phyloP scores from a whole-genome alignment of 371 early-diverging fungal genomes.

The Mortierella sp. region DNA sequence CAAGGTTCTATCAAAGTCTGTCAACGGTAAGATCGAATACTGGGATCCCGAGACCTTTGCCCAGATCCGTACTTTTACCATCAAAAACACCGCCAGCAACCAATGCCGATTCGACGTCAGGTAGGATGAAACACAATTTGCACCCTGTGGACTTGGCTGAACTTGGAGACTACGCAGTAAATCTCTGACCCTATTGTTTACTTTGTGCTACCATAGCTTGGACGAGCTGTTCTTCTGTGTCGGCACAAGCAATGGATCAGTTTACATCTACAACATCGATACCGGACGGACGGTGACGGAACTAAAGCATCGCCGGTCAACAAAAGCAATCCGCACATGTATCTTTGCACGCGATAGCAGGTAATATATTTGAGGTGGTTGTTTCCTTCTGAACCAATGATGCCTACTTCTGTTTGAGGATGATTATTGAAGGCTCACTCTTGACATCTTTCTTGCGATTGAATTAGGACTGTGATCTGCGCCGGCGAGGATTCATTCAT shows the following conservation, averaged over 20 bases:
- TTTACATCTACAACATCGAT: slow-evolving; percentile 77
- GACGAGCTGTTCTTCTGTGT: slow-evolving; percentile 82
- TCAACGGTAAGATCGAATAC: slow-evolving; percentile 81
- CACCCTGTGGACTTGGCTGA: too few relatives aligned
- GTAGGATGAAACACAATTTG: slow-evolving; percentile 4
- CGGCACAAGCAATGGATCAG: slow-evolving; percentile 80
- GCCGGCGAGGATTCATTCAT: slow-evolving; percentile 87
- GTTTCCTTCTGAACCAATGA: too few relatives aligned
- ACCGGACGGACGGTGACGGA: slow-evolving; percentile 76
- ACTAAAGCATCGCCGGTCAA: slow-evolving; percentile 83
- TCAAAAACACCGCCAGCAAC: slow-evolving; percentile 66
- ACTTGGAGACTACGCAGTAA: too few relatives aligned
- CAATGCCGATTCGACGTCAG: slow-evolving; percentile 76
- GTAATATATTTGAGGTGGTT: slow-evolving; percentile 49
- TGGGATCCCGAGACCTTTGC: slow-evolving; percentile 73
- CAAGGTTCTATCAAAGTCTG: slow-evolving; percentile 79
- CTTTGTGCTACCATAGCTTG: slow-evolving; percentile 51
- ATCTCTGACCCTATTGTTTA: neutral
- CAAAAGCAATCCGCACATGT: slow-evolving; percentile 84
- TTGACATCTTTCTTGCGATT: neutral
- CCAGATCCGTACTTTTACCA: slow-evolving; percentile 62
- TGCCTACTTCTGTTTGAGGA: neutral
- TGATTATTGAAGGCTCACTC: neutral
- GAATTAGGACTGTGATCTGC: slow-evolving; percentile 74
- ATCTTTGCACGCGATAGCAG: slow-evolving; percentile 84